Base-by-base conservation (phyloP, 306 rosid genomes). In the Amphicarpaea edgeworthii region DNA sequence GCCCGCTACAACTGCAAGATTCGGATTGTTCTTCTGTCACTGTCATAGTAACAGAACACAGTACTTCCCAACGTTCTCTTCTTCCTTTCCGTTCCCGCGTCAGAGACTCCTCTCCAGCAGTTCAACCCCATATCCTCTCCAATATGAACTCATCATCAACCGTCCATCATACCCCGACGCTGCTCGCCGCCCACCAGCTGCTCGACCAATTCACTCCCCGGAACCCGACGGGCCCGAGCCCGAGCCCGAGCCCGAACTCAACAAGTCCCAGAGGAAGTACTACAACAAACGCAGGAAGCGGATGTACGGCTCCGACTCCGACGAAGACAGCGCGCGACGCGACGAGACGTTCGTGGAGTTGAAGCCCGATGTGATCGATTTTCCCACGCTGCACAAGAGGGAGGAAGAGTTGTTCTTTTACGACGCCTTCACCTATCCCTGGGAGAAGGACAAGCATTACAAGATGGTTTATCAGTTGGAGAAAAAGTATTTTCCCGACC, bases 371-470 rank as follows among this genome's bases (percentile, higher is more conserved):
- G 97, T 94, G 14, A 92, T 92, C 9, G 96, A 95, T 40, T 76
- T 95, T 68, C 88, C 86, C 6, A 87, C 88, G 3, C 64, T 92
- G 84, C 96, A 87, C 40, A 76, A 79, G 82, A 86, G 96, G 63
- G 97, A 95, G 73, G 98, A 95, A 71, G 98, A 92, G 74, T 77
- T 95, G 70, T 78, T 83, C 78, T 92, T 94, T 62, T 86, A 92
- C 26, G 97, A 94, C 43, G 68, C 97, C 0, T 87, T 94, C 51
- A 49, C 87, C 0, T 92, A 90, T 75, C 98, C 98, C 0, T 94
- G 98, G 98, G 98, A 94, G 84, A 94, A 94, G 79, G 92, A 85
- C 16, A 94, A 88, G 85, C 98, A 94, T 69, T 94, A 94, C 66
- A 88, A 81, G 87, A 94, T 94, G 98, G 95, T 94, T 50, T 88